Conservation (phyloP, 2,329 filamentous ascomycete species). For the Penicillium freii region DNA sequence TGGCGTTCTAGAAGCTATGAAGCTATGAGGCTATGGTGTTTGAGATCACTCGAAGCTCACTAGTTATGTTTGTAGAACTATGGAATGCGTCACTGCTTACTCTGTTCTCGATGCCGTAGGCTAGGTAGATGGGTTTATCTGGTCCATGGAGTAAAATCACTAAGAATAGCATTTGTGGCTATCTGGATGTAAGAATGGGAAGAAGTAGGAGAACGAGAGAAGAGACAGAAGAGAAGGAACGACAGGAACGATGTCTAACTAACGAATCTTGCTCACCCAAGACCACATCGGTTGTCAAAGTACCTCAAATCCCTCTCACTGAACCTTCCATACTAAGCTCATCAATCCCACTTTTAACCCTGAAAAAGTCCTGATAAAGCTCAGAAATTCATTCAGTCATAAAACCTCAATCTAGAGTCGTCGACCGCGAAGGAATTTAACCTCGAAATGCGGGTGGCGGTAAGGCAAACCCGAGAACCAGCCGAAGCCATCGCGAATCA, state of each 20-base stretch:
- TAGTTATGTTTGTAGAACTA: not conserved
- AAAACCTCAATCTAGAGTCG: not conserved
- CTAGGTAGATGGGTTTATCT: not conserved
- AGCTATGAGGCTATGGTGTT: not conserved
- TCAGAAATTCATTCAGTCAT: not conserved
- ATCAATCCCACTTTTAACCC: not conserved
- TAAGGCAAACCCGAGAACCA: constrained; percentile 11
- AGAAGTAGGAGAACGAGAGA: not conserved
- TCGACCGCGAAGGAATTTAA: not conserved
- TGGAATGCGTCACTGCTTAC: not conserved
- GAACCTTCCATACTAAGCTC: not conserved
- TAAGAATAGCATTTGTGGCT: not conserved
- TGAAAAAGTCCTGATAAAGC: not conserved
- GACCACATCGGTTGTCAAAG: not conserved
- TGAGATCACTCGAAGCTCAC: not conserved
- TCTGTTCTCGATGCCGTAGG: not conserved
- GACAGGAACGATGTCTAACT: not conserved
- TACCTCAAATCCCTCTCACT: not conserved
- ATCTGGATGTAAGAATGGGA: not conserved
- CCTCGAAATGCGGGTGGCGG: constrained; percentile 1
- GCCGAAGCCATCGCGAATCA: constrained; percentile 7
- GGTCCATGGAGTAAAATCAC: not conserved
- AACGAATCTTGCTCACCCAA: not conserved
- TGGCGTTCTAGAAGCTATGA: not conserved
- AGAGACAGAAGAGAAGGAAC: not conserved